A percentile compares a stretch with the other conserved stretches of the same genome.
Conservation (phyloP, 305 asterid genomes). For the Fraxinus sp. region DNA sequence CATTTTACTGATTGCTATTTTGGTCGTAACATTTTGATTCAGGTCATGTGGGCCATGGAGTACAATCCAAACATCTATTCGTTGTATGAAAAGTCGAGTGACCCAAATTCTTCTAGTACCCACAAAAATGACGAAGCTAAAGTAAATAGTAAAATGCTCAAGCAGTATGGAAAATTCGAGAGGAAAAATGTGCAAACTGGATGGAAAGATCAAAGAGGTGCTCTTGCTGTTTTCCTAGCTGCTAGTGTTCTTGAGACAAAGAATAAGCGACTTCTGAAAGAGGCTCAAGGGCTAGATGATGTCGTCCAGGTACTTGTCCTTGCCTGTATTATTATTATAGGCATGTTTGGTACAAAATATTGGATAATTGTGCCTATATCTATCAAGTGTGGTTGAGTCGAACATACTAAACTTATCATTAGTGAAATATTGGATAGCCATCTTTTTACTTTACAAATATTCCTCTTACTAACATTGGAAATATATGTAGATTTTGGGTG, state of each 20-base stretch:
- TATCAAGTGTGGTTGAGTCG: background rate
- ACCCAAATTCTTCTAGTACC: conserved; percentile 27
- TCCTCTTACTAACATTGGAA: conserved; percentile 11
- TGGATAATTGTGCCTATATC: background rate
- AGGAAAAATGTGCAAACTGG: conserved; percentile 69
- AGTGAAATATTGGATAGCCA: background rate
- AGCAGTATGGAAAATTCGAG: conserved; percentile 87
- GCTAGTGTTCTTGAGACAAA: conserved; percentile 91
- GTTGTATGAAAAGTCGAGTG: conserved; percentile 54
- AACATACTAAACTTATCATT: background rate
- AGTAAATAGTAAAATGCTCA: conserved; percentile 50
- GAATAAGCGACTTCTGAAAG: conserved; percentile 69
- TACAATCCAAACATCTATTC: conserved; percentile 73
- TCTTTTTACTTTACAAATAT: conserved; percentile 3
- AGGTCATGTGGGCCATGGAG: conserved; percentile 99
- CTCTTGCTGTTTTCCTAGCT: conserved; percentile 81
- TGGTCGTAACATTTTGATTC: conserved; percentile 3
- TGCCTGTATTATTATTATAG: background rate
- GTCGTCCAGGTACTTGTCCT: conserved; percentile 61
- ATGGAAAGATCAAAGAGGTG: conserved; percentile 64
- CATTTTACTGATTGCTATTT: conserved; percentile 1
- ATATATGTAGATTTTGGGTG: conserved; percentile 69
- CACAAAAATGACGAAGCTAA: conserved; percentile 36
- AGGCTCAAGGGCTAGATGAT: conserved; percentile 94
- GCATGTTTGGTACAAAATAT: background rate